These are phyloP conservation scores for Aphanomyces euteiches DNA, from an alignment of 352 stramenopile species.

Conservation along the genomic window DNA sequence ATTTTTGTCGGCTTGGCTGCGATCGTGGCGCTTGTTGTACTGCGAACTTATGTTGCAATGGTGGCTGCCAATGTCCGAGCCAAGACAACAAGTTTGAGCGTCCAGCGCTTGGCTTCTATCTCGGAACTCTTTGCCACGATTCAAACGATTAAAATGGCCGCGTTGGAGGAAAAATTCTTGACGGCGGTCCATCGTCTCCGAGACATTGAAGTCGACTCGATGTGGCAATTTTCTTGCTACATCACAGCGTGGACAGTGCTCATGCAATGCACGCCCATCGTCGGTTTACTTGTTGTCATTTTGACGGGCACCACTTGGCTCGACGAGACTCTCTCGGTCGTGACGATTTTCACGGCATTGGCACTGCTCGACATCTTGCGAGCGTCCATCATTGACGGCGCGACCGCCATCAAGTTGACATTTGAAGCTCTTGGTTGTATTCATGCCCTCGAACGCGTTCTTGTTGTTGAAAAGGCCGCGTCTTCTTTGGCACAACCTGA, in stretches of 20 bases:
- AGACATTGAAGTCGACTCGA: constrained; percentile 40
- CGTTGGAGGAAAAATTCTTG: constrained; percentile 74
- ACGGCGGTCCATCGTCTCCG: constrained; percentile 54
- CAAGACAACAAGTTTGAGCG: constrained; percentile 32
- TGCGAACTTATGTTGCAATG: constrained; percentile 23
- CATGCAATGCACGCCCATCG: constrained; percentile 41
- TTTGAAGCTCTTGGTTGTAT: background rate
- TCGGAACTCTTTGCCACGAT: constrained; percentile 60
- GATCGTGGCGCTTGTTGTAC: constrained; percentile 35
- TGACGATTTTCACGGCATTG: background rate
- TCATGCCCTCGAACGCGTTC: background rate
- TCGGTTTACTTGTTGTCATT: constrained; percentile 31
- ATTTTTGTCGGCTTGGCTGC: constrained; percentile 40
- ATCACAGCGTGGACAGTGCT: constrained; percentile 44
- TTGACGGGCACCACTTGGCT: background rate
- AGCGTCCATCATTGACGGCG: background rate
- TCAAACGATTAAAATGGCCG: constrained; percentile 89
- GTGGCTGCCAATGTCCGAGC: constrained; percentile 29
- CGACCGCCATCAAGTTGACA: background rate
- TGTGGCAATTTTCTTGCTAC: constrained; percentile 52
- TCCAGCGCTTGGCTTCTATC: constrained; percentile 40
- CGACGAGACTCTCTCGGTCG: background rate
- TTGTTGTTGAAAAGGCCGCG: background rate
- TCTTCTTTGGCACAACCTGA: background rate
- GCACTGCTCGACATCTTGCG: background rate